These are phyloP conservation scores for Solanum lycopersicoides DNA, from an alignment of 257 asterid genomes.

Conservation along the genomic window DNA sequence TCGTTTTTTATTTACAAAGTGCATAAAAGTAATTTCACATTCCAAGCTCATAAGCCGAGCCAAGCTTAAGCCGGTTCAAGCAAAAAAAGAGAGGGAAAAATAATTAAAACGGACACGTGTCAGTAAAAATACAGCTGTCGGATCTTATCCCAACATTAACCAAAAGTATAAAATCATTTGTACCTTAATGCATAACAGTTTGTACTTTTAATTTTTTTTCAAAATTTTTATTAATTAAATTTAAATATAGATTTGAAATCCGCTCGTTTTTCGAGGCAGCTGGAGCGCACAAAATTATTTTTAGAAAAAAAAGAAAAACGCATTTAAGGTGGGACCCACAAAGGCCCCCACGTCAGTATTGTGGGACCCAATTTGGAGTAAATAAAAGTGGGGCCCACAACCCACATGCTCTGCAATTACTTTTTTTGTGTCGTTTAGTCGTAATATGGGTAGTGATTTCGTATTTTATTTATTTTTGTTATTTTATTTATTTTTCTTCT, in stretches of 20 bases:
- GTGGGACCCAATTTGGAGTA: not conserved
- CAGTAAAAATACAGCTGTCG: constrained; percentile 18
- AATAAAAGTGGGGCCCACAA: not conserved
- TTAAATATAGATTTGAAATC: constrained; percentile 32
- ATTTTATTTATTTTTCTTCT: not conserved
- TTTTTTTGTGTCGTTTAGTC: not conserved
- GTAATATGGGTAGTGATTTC: not conserved
- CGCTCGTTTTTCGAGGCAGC: constrained; percentile 34
- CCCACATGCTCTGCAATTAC: constrained; percentile 23
- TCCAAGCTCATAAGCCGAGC: not conserved
- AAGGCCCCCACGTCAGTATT: not conserved
- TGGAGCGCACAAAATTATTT: constrained; percentile 27
- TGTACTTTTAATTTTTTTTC: not conserved
- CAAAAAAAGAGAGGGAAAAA: not conserved
- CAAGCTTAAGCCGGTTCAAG: not conserved
- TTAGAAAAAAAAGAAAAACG: not conserved
- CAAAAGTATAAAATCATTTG: not conserved
- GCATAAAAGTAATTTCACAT: not conserved
- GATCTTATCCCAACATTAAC: constrained; percentile 18
- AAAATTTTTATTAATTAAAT: constrained; percentile 7
- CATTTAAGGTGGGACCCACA: not conserved
- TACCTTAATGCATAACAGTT: not conserved
- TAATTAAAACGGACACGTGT: constrained; percentile 1
- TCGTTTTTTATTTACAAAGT: not conserved
- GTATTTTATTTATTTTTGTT: not conserved